Percentiles rank a stretch among this genome's conserved stretches.
phyloP scores from a whole-genome alignment of 306 rosid genomes.

The Glycine latifolia region DNA sequence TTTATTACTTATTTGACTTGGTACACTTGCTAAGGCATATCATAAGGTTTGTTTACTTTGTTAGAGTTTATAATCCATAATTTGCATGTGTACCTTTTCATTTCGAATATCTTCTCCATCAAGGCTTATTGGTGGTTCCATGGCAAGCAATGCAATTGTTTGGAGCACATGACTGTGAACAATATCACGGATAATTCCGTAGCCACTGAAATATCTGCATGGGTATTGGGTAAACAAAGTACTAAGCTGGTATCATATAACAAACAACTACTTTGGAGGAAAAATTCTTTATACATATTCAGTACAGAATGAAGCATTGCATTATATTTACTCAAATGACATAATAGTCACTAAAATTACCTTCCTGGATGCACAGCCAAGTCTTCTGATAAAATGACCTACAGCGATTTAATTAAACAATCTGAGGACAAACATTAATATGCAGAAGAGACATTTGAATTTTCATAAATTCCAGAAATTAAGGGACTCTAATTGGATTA shows the following conservation, averaged over 20 bases:
- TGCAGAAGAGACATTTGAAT: conserved; percentile 28
- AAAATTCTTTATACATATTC: conserved; percentile 8
- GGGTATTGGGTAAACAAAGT: conserved; percentile 15
- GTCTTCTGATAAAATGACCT: conserved; percentile 90
- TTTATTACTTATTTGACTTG: not conserved
- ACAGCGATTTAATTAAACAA: conserved; percentile 40
- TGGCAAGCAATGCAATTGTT: conserved; percentile 92
- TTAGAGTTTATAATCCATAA: conserved; percentile 21
- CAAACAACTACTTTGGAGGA: conserved; percentile 18
- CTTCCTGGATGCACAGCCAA: conserved; percentile 73
- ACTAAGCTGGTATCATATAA: conserved; percentile 37
- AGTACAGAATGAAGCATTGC: conserved; percentile 29
- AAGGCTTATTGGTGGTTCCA: conserved; percentile 94
- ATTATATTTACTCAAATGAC: conserved; percentile 40
- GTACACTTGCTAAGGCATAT: not conserved
- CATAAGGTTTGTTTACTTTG: conserved; percentile 15
- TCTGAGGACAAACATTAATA: conserved; percentile 9
- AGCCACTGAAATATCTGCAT: conserved; percentile 81
- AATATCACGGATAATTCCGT: conserved; percentile 89
- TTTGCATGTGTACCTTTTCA: conserved; percentile 74
- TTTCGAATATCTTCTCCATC: conserved; percentile 93
- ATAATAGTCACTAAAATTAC: conserved; percentile 52
- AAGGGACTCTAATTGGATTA: conserved; percentile 30
- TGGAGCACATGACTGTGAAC: conserved; percentile 93
- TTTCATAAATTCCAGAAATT: conserved; percentile 18